Conservation (phyloP, 352 stramenopile genomes). For the Globisporangium alternatum region DNA sequence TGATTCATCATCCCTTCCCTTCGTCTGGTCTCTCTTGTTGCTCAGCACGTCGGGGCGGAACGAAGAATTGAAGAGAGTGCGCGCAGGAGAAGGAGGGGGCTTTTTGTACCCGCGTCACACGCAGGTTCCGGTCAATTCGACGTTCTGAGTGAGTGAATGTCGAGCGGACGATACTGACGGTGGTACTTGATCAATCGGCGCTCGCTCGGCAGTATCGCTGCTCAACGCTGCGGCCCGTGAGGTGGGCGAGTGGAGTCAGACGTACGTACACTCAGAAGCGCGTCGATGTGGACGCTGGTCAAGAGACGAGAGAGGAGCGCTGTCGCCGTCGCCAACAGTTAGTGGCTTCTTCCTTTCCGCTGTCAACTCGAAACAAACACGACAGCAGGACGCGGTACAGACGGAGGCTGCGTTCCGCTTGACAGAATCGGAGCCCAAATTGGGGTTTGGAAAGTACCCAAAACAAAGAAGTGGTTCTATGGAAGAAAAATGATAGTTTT, state of each 20-base stretch:
- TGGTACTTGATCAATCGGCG: no score
- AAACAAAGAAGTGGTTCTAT: background rate
- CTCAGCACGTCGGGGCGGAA: conserved; percentile 11
- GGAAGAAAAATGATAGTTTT: background rate
- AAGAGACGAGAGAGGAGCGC: background rate
- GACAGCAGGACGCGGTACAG: background rate
- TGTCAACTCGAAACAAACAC: background rate
- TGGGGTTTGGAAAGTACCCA: background rate
- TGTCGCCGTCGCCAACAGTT: background rate
- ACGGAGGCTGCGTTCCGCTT: background rate
- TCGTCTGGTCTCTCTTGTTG: background rate
- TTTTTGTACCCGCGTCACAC: conserved; percentile 8
- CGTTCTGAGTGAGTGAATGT: conserved; percentile 5
- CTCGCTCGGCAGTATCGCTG: no score
- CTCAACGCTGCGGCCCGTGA: no score
- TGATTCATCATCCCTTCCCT: background rate
- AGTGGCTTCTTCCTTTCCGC: background rate
- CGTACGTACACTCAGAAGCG: no score
- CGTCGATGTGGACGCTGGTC: background rate
- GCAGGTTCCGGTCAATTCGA: background rate
- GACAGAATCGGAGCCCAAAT: background rate
- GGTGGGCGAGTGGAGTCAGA: no score
- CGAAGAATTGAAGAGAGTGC: conserved; percentile 11
- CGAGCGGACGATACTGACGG: background rate
- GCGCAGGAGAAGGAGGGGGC: background rate